These are phyloP conservation scores for Agarophyton chilense DNA, from an alignment of 23 red algal genomes.

Conservation along the genomic window DNA sequence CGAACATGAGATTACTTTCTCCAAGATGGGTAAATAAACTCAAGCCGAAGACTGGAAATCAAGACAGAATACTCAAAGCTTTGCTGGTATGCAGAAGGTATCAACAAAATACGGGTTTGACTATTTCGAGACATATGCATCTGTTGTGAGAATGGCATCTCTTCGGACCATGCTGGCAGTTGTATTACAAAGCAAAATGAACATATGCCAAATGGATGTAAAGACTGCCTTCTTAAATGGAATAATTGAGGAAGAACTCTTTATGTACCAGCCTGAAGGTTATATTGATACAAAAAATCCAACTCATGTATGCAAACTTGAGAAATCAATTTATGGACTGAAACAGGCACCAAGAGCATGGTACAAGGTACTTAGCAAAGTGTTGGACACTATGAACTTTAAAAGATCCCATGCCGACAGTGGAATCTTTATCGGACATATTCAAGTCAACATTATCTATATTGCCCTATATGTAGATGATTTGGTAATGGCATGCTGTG, in stretches of 20 bases:
- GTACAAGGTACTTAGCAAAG: too few species aligned
- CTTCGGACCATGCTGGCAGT: background rate
- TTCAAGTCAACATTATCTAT: too few species aligned
- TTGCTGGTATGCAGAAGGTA: background rate
- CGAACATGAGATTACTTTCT: too few species aligned
- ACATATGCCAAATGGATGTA: slow-evolving; percentile 7
- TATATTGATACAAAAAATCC: background rate
- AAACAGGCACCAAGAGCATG: too few species aligned
- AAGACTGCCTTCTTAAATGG: slow-evolving; percentile 60
- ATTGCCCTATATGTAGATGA: too few species aligned
- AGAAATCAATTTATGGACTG: too few species aligned
- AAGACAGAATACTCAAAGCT: slow-evolving; percentile 5
- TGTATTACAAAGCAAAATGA: background rate
- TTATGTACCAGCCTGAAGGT: slow-evolving; percentile 55
- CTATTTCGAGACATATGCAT: slow-evolving; percentile 3
- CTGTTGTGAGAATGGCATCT: background rate
- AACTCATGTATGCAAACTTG: background rate
- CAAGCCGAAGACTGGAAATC: background rate
- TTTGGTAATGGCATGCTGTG: too few species aligned
- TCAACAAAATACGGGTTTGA: background rate
- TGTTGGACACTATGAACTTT: too few species aligned
- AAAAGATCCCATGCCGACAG: too few species aligned
- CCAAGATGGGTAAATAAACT: too few species aligned
- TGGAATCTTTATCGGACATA: too few species aligned
- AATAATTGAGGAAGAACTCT: slow-evolving; percentile 26